phyloP scores from a whole-genome alignment of 371 early-diverging fungal genomes.

The Haplosporangium sp. region DNA sequence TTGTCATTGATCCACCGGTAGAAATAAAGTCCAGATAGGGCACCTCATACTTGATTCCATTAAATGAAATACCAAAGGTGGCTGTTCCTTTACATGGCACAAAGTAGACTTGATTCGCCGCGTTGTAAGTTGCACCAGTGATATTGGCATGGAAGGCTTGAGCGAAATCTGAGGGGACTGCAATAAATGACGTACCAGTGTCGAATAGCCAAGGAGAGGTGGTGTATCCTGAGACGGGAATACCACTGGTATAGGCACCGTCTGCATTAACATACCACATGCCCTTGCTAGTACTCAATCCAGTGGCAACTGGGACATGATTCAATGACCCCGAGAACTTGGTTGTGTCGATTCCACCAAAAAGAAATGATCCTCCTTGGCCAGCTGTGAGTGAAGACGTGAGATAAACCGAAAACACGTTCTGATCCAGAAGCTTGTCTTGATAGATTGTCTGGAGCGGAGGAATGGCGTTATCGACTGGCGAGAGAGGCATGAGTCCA shows the following conservation, averaged over 20 bases:
- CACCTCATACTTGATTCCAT: slow-evolving; percentile 34
- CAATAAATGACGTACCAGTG: slow-evolving; percentile 56
- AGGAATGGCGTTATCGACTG: slow-evolving; percentile 30
- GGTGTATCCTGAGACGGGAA: slow-evolving; percentile 30
- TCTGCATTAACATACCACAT: slow-evolving; percentile 55
- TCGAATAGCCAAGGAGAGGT: slow-evolving; percentile 53
- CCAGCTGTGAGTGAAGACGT: slow-evolving; percentile 13
- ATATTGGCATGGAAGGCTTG: slow-evolving; percentile 41
- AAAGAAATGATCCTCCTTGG: slow-evolving; percentile 50
- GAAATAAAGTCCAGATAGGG: slow-evolving; percentile 48
- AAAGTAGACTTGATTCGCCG: slow-evolving; percentile 17
- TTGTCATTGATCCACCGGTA: background rate
- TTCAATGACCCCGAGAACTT: slow-evolving; percentile 42
- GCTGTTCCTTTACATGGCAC: slow-evolving; percentile 47
- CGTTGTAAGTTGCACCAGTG: slow-evolving; percentile 33
- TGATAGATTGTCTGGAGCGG: slow-evolving; percentile 38
- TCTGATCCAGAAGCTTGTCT: slow-evolving; percentile 47
- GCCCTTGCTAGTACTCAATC: slow-evolving; percentile 15
- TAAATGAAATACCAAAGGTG: slow-evolving; percentile 43
- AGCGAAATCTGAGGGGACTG: slow-evolving; percentile 43
- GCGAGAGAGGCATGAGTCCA: slow-evolving; percentile 49
- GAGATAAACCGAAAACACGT: slow-evolving; percentile 54
- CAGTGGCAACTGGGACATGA: slow-evolving; percentile 38
- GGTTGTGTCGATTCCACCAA: slow-evolving; percentile 49
- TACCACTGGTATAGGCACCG: slow-evolving; percentile 14